These are phyloP conservation scores for Erythrophleum ivorense DNA, from an alignment of 331 rosid species.

Conservation along the genomic window DNA sequence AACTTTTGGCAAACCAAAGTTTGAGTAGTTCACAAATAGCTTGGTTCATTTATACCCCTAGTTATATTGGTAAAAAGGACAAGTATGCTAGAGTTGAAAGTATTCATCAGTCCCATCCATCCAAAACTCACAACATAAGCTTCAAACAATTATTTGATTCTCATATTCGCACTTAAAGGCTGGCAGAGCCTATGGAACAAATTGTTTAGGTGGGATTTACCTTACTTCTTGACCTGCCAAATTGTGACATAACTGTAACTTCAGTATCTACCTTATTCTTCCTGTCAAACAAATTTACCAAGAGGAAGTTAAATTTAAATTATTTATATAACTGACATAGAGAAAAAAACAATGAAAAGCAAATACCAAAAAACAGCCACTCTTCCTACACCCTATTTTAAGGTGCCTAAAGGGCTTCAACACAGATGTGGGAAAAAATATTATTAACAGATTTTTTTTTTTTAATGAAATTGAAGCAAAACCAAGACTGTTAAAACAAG, in stretches of 20 bases:
- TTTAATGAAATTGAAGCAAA: slow-evolving; percentile 23
- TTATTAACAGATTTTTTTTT: neutral
- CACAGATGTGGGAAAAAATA: slow-evolving; percentile 16
- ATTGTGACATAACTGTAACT: slow-evolving; percentile 45
- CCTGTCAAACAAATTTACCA: slow-evolving; percentile 44
- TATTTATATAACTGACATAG: neutral
- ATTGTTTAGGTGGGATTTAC: slow-evolving; percentile 45
- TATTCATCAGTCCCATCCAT: neutral
- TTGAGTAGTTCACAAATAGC: neutral
- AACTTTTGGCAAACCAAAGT: too few relatives aligned
- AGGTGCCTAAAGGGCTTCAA: slow-evolving; percentile 34
- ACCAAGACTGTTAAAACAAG: neutral
- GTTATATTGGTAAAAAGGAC: neutral
- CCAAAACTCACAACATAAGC: neutral
- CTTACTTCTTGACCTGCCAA: slow-evolving; percentile 70
- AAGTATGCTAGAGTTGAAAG: neutral
- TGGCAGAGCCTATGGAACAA: neutral
- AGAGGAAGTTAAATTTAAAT: slow-evolving; percentile 32
- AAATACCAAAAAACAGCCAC: neutral
- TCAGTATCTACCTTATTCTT: slow-evolving; percentile 62
- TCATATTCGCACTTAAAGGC: neutral
- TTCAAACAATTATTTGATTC: slow-evolving; percentile 1
- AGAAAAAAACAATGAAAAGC: slow-evolving; percentile 23
- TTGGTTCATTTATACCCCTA: too few relatives aligned
- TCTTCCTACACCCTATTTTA: neutral